Percentiles rank a stretch among this genome's conserved stretches.
phyloP scores from a whole-genome alignment of 139 green algal species.

The Coccomyxa sp. region DNA sequence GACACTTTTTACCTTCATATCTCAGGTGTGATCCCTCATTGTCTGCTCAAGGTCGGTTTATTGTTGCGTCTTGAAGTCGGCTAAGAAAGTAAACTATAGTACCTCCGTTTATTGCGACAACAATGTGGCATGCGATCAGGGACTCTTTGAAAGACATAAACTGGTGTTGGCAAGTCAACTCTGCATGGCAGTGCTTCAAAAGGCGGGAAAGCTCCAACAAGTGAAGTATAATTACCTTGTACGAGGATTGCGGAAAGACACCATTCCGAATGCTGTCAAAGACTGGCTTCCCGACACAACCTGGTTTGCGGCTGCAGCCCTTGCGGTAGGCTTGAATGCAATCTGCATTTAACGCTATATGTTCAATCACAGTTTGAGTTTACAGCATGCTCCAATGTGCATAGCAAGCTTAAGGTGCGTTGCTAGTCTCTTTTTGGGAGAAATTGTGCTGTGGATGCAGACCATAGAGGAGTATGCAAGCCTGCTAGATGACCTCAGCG shows the following conservation, averaged over 20 bases:
- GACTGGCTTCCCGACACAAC: conserved; percentile 74
- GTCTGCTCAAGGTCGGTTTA: too few species aligned
- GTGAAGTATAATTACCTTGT: conserved; percentile 84
- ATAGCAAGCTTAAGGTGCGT: too few species aligned
- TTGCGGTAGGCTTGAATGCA: conserved; percentile 21
- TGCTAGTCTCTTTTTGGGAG: too few species aligned
- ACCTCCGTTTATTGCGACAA: too few species aligned
- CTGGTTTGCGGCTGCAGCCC: too few species aligned
- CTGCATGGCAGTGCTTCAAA: conserved; percentile 71
- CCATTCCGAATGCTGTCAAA: conserved; percentile 69
- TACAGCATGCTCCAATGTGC: too few species aligned
- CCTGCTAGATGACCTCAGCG: conserved; percentile 82
- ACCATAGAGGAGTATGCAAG: conserved; percentile 78
- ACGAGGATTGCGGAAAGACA: conserved; percentile 47
- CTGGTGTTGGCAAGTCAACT: conserved; percentile 88
- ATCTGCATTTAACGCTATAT: too few species aligned
- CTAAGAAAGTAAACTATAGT: too few species aligned
- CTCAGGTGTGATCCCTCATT: too few species aligned
- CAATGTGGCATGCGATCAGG: conserved; percentile 46
- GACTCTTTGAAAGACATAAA: conserved; percentile 94
- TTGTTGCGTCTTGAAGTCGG: too few species aligned
- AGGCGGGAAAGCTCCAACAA: conserved; percentile 62
- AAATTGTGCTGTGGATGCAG: conserved; percentile 23
- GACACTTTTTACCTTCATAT: neutral
- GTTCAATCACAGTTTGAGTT: too few species aligned